phyloP scores from a whole-genome alignment of 768 basidiomycete genomes.

The Tubosaeta sp. region DNA sequence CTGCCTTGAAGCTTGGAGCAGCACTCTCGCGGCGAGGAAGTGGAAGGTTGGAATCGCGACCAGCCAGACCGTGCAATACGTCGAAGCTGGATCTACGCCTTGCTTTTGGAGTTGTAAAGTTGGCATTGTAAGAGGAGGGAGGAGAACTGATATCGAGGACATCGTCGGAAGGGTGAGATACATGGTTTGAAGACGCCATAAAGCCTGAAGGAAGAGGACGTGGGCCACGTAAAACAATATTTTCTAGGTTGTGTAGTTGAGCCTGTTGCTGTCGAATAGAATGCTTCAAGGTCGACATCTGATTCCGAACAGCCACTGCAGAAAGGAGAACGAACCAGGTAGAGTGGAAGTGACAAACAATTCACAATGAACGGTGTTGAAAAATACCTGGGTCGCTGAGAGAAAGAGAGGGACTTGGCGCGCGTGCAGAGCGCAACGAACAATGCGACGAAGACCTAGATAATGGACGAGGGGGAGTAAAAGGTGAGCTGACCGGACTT shows the following conservation, averaged over 20 bases:
- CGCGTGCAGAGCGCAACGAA: conserved; percentile 44
- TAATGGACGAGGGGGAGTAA: conserved; percentile 32
- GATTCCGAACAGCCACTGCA: conserved; percentile 70
- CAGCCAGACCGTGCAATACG: conserved; percentile 63
- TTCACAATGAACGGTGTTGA: conserved; percentile 20
- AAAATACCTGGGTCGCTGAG: conserved; percentile 65
- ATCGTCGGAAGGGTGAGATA: conserved; percentile 32
- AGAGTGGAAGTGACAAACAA: conserved; percentile 16
- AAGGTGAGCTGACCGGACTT: conserved; percentile 31
- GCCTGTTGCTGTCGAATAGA: conserved; percentile 82
- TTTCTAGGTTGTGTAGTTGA: conserved; percentile 68
- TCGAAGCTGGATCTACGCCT: conserved; percentile 70
- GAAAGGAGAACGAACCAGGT: conserved; percentile 26
- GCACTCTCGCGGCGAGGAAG: conserved; percentile 56
- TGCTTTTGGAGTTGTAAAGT: conserved; percentile 42
- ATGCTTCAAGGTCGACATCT: conserved; percentile 79
- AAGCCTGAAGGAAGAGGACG: conserved; percentile 49
- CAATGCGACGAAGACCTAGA: conserved; percentile 49
- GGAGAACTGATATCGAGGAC: conserved; percentile 31
- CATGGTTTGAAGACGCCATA: conserved; percentile 37
- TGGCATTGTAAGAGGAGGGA: conserved; percentile 30
- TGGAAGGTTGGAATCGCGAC: conserved; percentile 72
- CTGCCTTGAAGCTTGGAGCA: conserved; percentile 35
- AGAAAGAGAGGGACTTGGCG: conserved; percentile 52
- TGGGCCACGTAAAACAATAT: conserved; percentile 60